These are phyloP conservation scores for Pichia occidentalis DNA, from an alignment of 805 yeast genomes.

Conservation along the genomic window DNA sequence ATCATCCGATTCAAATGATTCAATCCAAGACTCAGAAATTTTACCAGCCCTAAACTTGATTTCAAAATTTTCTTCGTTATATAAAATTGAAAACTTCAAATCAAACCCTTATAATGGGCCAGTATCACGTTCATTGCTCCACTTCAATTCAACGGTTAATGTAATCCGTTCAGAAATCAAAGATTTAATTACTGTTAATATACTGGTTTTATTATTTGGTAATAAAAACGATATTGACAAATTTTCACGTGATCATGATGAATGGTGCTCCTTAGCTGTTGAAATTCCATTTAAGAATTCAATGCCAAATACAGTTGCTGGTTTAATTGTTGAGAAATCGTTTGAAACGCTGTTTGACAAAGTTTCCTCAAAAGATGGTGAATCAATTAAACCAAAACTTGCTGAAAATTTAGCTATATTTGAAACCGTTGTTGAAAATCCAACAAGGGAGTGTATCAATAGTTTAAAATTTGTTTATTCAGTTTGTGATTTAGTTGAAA, in stretches of 20 bases:
- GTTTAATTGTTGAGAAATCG: conserved; percentile 50
- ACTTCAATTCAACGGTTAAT: conserved; percentile 59
- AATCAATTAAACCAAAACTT: conserved; percentile 13
- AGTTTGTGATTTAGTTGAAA: conserved; percentile 19
- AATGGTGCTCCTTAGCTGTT: conserved; percentile 54
- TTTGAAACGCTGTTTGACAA: conserved; percentile 32
- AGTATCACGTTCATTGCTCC: conserved; percentile 56
- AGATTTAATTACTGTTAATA: conserved; percentile 47
- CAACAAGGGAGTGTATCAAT: conserved; percentile 18
- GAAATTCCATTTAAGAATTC: conserved; percentile 55
- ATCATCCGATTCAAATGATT: conserved; percentile 24
- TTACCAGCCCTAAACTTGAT: conserved; percentile 32
- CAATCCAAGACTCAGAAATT: conserved; percentile 34
- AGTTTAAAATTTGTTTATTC: conserved; percentile 23
- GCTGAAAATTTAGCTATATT: conserved; percentile 14
- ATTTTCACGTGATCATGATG: conserved; percentile 33
- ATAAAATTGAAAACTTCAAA: conserved; percentile 40
- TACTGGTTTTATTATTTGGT: conserved; percentile 41
- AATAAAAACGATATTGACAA: conserved; percentile 54
- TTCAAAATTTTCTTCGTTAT: conserved; percentile 42
- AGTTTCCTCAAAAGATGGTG: conserved; percentile 12
- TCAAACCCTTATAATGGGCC: conserved; percentile 62
- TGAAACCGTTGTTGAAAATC: conserved; percentile 17
- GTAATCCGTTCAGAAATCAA: conserved; percentile 44
- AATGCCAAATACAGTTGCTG: conserved; percentile 57